phyloP scores from a whole-genome alignment of 2,329 filamentous ascomycete genomes.

The Colletotrichum nymphaeae region DNA sequence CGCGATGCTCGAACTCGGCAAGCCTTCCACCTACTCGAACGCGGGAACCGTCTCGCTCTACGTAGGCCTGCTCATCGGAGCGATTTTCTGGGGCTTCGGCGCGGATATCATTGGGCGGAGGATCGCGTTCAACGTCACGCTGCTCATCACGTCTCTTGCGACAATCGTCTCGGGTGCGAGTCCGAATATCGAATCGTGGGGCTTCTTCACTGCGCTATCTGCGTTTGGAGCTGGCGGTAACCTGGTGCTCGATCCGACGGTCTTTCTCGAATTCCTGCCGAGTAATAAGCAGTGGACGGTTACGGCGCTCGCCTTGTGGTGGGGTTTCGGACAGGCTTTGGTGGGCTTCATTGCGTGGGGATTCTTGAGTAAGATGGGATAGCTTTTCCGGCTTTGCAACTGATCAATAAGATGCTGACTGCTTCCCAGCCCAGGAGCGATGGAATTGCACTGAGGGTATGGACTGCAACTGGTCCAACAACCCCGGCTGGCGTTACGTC shows the following conservation, averaged over 20 bases:
- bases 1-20: conserved; percentile 39
- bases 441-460: conserved; percentile 55
- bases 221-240: conserved; percentile 74
- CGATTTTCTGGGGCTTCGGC: conserved; percentile 72
- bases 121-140: conserved; percentile 72
- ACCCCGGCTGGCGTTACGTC: conserved; percentile 64
- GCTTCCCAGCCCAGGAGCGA: conserved; percentile 45
- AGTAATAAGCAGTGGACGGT: conserved; percentile 72
- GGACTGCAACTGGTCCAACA: conserved; percentile 53
- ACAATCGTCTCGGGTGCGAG: conserved; percentile 71
- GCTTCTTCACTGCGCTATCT: conserved; percentile 67
- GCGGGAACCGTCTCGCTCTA: conserved; percentile 69
- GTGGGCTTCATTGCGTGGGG: conserved; percentile 63
- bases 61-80: conserved; percentile 60
- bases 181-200: conserved; percentile 70
- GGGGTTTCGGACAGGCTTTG: conserved; percentile 59
- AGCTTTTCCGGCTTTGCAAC: neutral
- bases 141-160: conserved; percentile 69
- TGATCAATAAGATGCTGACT: neutral
- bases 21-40: conserved; percentile 55
- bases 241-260: conserved; percentile 69
- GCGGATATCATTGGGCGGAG: conserved; percentile 73
- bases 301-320: conserved; percentile 69
- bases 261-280: conserved; percentile 58
- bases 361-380: conserved; percentile 51